Base-by-base conservation (phyloP, 2,329 filamentous ascomycete genomes). In the Lithohypha guttulata region DNA sequence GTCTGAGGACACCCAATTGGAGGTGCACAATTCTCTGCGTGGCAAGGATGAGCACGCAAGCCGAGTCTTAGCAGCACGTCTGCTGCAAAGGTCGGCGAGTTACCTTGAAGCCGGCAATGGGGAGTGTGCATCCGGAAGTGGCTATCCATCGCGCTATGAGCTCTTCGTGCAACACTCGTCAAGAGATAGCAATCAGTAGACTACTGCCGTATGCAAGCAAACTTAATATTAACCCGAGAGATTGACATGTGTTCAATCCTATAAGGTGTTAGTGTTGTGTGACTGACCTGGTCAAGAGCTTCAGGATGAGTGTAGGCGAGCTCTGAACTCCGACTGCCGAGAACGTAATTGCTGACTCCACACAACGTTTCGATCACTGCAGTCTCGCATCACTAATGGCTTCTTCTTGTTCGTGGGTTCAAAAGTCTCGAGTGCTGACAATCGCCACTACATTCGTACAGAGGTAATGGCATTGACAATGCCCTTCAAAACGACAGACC, bases 161-260 rank as follows among this genome's bases (percentile, higher is more conserved):
- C 11, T 21, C 26, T 23, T 29, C 19, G 35, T 39, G 35, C 23
- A 8, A 39, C 35, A 30, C 15, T 23, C 10, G n/a, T 22, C 17
- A 6, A 39, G n/a, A 22, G 21, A 27, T 31, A 39, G 35, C 35
- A 39, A 30, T 39, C 35, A 39, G 15, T 28, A n/a, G n/a, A n/a
- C n/a, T n/a, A n/a, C n/a, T n/a, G n/a, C n/a, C n/a, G n/a, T 28
- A 28, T 28, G 26, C 26, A 28, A 27, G 33, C 33, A 35, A 15
- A 35, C 20, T 25, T 22, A 3, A 15, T 10, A 8, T 20, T 17
- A 13, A 26, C 19, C 17, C 33, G 13, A 35, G 25, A 3, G 13
- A 8, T 9, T 13, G 17, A 10, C 33, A 17, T 17, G 19, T 27
- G 17, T 26, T 35, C 19, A 9, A 15, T 35, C 13, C 30, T 14